Evolutionary conservation across 345 rosid species (phyloP), one percentile per base, ranked within the genome.

Genomic region (Brassica juncea): DNA sequence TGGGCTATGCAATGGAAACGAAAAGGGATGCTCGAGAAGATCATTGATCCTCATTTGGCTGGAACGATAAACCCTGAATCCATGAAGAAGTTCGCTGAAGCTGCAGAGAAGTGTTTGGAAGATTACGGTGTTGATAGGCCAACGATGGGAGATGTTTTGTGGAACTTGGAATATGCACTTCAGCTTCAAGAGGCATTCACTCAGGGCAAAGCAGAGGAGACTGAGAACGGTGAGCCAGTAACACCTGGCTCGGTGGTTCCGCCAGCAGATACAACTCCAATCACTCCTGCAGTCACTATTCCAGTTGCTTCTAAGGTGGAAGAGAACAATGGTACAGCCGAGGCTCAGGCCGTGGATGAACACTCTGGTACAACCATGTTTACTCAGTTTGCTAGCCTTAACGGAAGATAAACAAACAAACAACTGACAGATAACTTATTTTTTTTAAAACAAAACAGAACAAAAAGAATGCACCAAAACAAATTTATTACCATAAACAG

Each of bases 281-380:
- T 72, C 71, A 7, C 78, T 65, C 60, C 80, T 37, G 52, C 86
- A 3, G 54, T 59, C 8, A n/a, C 81, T 4, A 71, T 59, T 27
- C 84, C 86, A 0, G 88, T 76, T 15, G 47, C 66, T 77, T 34
- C 87, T 49, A 66, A 63, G 11, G 77, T 82, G 0, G 91, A 88
- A 74, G 86, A 84, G 67, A 82, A 84, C 28, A 72, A 34, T 15
- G 81, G 71, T 39, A 75, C 88, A 3, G 81, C 86, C 25, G 81
- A 87, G 78, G 86, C 68, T 79, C 85, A 71, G 19, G 76, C 76
- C 49, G 79, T 83, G 23, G 85, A 75, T 70, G 90, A 82, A 11
- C 91, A 90, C 71, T 88, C 97, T 5, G 91, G 92, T 60, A 87
- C 94, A 58, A 90, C 88, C 28, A 82, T 88, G 86, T 88, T 88